phyloP scores from a whole-genome alignment of 495 filamentous ascomycete species.

The Staphylotrichum tortipilum region DNA sequence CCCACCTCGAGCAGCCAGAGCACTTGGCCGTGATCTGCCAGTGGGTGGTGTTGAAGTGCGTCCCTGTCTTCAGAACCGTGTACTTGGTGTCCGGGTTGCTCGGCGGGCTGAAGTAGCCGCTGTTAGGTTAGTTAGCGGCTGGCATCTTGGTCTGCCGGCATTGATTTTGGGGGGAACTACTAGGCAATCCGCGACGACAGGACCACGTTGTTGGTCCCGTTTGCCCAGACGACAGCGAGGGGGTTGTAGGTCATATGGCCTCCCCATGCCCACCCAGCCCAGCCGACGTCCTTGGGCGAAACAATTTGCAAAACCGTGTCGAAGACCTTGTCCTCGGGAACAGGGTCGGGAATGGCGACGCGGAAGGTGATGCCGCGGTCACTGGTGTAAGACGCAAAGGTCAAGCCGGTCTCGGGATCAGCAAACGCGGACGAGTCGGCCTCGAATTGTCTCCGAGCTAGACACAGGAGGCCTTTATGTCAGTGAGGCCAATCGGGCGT shows the following conservation, averaged over 20 bases:
- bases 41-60: constrained; percentile 37
- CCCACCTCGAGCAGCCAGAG: constrained; percentile 36
- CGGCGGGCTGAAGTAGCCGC: constrained; percentile 38
- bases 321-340: constrained; percentile 25
- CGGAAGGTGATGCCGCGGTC: constrained; percentile 30
- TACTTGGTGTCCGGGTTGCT: constrained; percentile 28
- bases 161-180: constrained; percentile 20
- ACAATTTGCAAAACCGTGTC: constrained; percentile 38
- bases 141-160: neutral
- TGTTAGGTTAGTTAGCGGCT: constrained; percentile 16
- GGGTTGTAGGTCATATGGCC: constrained; percentile 43
- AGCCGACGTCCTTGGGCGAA: constrained; percentile 31
- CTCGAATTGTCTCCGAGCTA: constrained; percentile 23
- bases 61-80: constrained; percentile 34
- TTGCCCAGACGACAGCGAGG: constrained; percentile 35
- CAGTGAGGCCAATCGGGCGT: neutral
- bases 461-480: neutral
- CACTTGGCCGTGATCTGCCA: constrained; percentile 38
- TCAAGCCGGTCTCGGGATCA: constrained; percentile 35
- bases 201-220: constrained; percentile 30
- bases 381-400: constrained; percentile 33
- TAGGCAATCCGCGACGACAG: constrained; percentile 35
- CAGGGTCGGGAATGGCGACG: constrained; percentile 31
- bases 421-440: constrained; percentile 28
- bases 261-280: constrained; percentile 41